phyloP scores from a whole-genome alignment of 306 rosid genomes.

The Prosopis cineraria region DNA sequence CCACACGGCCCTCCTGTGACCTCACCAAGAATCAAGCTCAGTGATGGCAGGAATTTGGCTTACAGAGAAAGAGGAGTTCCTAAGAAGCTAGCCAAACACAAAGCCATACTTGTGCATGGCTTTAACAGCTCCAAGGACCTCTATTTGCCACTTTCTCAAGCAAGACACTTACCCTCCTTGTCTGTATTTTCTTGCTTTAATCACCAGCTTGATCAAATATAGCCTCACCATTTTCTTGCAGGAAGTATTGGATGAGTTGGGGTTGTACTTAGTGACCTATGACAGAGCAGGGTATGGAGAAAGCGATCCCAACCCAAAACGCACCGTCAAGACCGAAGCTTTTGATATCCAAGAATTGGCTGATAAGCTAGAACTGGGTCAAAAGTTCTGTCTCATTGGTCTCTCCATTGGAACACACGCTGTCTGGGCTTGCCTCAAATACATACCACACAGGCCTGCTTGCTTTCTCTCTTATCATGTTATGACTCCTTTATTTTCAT shows the following conservation, averaged over 20 bases:
- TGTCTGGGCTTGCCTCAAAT: slow-evolving; percentile 41
- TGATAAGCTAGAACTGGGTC: slow-evolving; percentile 37
- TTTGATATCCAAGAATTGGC: slow-evolving; percentile 45
- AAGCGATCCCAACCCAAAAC: slow-evolving; percentile 50
- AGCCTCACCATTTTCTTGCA: background rate
- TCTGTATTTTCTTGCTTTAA: no score
- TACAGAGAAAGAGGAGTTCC: slow-evolving; percentile 56
- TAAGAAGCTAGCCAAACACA: slow-evolving; percentile 51
- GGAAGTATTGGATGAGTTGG: slow-evolving; percentile 36
- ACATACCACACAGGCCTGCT: slow-evolving; percentile 41
- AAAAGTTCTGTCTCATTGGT: slow-evolving; percentile 38
- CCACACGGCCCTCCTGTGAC: slow-evolving; percentile 50
- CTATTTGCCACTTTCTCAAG: slow-evolving; percentile 47
- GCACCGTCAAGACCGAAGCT: slow-evolving; percentile 47
- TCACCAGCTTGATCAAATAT: no score
- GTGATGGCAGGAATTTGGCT: slow-evolving; percentile 65
- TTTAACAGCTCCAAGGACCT: slow-evolving; percentile 59
- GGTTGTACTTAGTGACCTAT: slow-evolving; percentile 37
- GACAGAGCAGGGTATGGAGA: slow-evolving; percentile 54
- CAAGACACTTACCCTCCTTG: background rate
- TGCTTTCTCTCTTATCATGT: background rate
- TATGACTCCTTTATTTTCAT: background rate
- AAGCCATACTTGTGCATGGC: slow-evolving; percentile 63
- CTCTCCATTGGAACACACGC: slow-evolving; percentile 43
- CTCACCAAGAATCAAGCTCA: slow-evolving; percentile 59